These are phyloP conservation scores for Komagataella phaffii DNA, from an alignment of 805 yeast species.

Conservation along the genomic window DNA sequence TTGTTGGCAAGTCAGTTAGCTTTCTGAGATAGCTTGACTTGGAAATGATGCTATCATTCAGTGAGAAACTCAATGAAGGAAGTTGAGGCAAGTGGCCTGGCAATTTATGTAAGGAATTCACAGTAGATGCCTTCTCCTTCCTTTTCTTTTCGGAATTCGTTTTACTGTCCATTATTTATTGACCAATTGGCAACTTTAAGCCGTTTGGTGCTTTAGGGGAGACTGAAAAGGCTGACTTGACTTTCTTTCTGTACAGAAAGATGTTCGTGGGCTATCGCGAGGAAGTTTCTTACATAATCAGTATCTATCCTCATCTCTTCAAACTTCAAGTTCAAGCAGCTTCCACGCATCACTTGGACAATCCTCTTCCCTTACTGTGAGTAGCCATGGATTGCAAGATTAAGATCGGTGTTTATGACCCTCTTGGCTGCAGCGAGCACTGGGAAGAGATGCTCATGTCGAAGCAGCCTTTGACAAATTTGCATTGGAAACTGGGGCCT, in stretches of 20 bases:
- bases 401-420: background rate
- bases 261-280: background rate
- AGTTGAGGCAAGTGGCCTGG: background rate
- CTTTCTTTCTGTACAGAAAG: background rate
- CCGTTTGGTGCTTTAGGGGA: background rate
- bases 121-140: background rate
- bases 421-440: background rate
- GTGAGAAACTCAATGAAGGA: background rate
- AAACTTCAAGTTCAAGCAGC: background rate
- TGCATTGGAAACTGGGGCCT: conserved; percentile 51
- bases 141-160: background rate
- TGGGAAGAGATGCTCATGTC: conserved; percentile 16
- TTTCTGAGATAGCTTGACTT: background rate
- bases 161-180: background rate
- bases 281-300: background rate
- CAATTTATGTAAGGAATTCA: too few relatives aligned
- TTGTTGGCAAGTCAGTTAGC: background rate
- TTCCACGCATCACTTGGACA: background rate
- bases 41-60: background rate
- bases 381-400: background rate
- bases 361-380: background rate
- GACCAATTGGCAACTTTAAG: background rate
- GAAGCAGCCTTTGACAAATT: conserved; percentile 42
- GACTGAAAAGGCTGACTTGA: background rate
- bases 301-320: background rate